phyloP scores from a whole-genome alignment of 345 rosid genomes.

The Salix purpurea region DNA sequence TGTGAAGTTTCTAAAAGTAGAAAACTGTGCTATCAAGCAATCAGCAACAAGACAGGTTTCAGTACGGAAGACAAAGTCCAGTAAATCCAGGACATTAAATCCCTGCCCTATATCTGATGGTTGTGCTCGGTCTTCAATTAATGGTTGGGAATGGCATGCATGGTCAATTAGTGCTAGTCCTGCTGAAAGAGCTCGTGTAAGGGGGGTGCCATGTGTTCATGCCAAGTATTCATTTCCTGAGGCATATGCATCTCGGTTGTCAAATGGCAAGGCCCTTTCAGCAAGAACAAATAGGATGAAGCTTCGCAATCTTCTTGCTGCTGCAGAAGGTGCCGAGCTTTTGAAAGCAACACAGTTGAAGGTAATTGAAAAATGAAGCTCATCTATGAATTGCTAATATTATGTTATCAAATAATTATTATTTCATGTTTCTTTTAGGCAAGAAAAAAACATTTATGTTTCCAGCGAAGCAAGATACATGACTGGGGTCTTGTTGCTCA shows the following conservation, averaged over 20 bases:
- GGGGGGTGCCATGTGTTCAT: conserved; percentile 50
- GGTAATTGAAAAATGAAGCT: conserved; percentile 40
- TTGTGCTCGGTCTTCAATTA: conserved; percentile 87
- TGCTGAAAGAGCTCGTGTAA: conserved; percentile 65
- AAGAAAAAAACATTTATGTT: conserved; percentile 82
- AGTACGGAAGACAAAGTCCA: conserved; percentile 23
- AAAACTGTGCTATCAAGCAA: conserved; percentile 29
- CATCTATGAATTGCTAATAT: conserved; percentile 12
- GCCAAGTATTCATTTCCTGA: conserved; percentile 43
- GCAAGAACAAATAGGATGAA: conserved; percentile 97
- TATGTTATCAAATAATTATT: neutral
- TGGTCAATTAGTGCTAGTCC: conserved; percentile 88
- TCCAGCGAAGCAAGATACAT: conserved; percentile 94
- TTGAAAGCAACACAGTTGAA: conserved; percentile 85
- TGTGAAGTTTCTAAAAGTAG: conserved; percentile 37
- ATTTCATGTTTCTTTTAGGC: conserved; percentile 49
- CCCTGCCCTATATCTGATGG: conserved; percentile 70
- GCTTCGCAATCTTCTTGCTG: conserved; percentile 95
- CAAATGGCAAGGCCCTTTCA: conserved; percentile 62
- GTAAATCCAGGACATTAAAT: conserved; percentile 35
- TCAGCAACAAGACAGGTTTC: conserved; percentile 29
- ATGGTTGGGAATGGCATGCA: conserved; percentile 90
- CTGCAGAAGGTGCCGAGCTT: conserved; percentile 94
- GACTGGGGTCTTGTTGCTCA: conserved; percentile 98
- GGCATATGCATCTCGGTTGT: conserved; percentile 38